phyloP scores from a whole-genome alignment of 108 stramenopile genomes.

The Cylindrotheca closterium region DNA sequence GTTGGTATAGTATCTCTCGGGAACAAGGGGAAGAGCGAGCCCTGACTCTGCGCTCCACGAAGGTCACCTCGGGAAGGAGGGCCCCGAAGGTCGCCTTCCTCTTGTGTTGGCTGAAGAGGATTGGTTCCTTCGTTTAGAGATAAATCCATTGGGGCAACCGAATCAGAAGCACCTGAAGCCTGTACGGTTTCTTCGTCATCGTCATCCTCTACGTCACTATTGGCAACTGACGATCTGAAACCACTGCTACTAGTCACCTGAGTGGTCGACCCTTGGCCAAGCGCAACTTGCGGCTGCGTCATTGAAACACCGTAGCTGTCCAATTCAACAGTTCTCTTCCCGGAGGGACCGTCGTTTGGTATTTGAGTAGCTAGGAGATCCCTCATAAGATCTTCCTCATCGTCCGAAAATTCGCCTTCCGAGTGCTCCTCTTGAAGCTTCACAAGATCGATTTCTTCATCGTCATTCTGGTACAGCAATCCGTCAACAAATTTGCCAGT shows the following conservation, averaged over 20 bases:
- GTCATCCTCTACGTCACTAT: neutral
- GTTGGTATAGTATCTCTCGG: neutral
- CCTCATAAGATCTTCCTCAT: conserved; percentile 23
- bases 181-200: no score
- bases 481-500: conserved; percentile 35
- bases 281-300: neutral
- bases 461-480: conserved; percentile 28
- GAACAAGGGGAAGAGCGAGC: no score
- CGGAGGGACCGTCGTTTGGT: neutral
- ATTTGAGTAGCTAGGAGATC: conserved; percentile 20
- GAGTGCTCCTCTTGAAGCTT: conserved; percentile 9
- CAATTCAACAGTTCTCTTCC: neutral
- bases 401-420: conserved; percentile 9
- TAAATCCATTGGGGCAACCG: no score
- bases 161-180: no score
- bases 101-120: no score
- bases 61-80: no score
- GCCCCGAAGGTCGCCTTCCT: no score
- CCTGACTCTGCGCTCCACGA: no score
- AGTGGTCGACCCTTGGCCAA: neutral
- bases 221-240: neutral
- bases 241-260: neutral
- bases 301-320: neutral
- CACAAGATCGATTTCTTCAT: conserved; percentile 34
- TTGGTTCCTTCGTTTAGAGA: no score